These are phyloP conservation scores for Fusarium sp. DNA, from an alignment of 2,329 filamentous ascomycete species.

Conservation along the genomic window DNA sequence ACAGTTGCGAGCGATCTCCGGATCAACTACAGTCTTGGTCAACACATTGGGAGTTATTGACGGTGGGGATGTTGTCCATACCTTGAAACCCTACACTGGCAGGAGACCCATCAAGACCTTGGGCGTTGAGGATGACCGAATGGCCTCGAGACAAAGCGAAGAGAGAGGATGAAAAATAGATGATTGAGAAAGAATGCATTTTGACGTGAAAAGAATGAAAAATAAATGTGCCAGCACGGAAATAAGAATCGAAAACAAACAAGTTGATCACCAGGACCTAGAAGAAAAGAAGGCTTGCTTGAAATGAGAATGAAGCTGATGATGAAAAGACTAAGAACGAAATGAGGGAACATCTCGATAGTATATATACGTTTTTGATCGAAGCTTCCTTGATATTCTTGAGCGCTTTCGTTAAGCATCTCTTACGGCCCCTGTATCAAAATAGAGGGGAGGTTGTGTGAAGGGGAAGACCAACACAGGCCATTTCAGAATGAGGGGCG, in stretches of 20 bases:
- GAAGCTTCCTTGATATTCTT: not conserved
- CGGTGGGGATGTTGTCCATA: slow-evolving; percentile 10
- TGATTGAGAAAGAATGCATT: slow-evolving; percentile 38
- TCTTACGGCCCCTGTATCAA: slow-evolving; percentile 47
- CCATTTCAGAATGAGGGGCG: slow-evolving; percentile 1
- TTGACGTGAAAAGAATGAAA: slow-evolving; percentile 12
- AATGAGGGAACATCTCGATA: not conserved
- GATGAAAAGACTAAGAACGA: slow-evolving; percentile 16
- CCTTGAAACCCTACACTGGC: slow-evolving; percentile 66
- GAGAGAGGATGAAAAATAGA: slow-evolving; percentile 37
- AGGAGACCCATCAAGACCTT: slow-evolving; percentile 63
- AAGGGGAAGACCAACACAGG: slow-evolving; percentile 30
- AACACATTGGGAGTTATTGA: not conserved
- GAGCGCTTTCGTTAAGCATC: slow-evolving; percentile 2
- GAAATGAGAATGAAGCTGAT: slow-evolving; percentile 41
- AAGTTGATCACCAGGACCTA: slow-evolving; percentile 48
- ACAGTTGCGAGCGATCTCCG: slow-evolving; percentile 72
- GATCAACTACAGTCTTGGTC: slow-evolving; percentile 59
- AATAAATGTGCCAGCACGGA: slow-evolving; percentile 45
- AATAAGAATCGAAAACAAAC: slow-evolving; percentile 27
- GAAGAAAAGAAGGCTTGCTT: slow-evolving; percentile 29
- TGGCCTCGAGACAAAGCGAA: slow-evolving; percentile 53
- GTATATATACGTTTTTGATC: slow-evolving; percentile 38
- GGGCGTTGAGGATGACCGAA: slow-evolving; percentile 63
- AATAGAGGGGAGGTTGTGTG: slow-evolving; percentile 33